Base-by-base conservation (phyloP, 2,329 filamentous ascomycete genomes). In the Alternaria consortialis region DNA sequence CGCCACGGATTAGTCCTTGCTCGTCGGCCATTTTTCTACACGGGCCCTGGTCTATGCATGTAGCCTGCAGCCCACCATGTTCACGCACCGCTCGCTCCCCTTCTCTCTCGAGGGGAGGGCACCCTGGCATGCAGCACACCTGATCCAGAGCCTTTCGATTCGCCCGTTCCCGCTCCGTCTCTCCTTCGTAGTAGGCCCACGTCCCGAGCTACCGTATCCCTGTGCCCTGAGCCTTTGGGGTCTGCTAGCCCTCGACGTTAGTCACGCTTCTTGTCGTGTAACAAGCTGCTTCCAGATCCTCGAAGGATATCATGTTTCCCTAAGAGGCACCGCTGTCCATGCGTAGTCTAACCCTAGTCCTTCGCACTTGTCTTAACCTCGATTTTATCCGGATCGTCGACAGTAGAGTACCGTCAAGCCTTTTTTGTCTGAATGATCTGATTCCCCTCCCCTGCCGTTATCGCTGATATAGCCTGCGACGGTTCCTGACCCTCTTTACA, bases 121-220 rank as follows among this genome's bases (percentile, higher is more conserved):
- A 71, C 71, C 75, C 75, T 72, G 66, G 74, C 69, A 66, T 59
- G 69, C 70, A 74, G 70, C 72, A 76, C 76, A 74, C 73, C 72
- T 73, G 69, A 74, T 73, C 71, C 74, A 75, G 68, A 68, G 69
- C 56, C 65, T 64, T 69, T 72, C 72, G 69, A 77, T 77, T 78
- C 76, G 75, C 72, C 71, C 73, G 74, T 67, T 66, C 62, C 62
- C 60, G 62, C 62, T 66, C 71, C 70, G 63, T 70, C 72, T 77
- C 69, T 76, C 67, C 70, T 68, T 68, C 71, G 62, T 67, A 68
- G 70, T 69, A 75, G 73, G 75, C 66, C 71, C 68, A 71, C 76
- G 75, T 77, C 76, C 77, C 77, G 77, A 79, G 74, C 75, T 77
- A 79, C 77, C 74, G 73, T 69, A 75, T 73, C 76, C 75, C 71